A percentile compares a stretch with the other conserved stretches of the same genome.
Conservation (phyloP, 2,329 filamentous ascomycete genomes). For the Colletotrichum sp. region DNA sequence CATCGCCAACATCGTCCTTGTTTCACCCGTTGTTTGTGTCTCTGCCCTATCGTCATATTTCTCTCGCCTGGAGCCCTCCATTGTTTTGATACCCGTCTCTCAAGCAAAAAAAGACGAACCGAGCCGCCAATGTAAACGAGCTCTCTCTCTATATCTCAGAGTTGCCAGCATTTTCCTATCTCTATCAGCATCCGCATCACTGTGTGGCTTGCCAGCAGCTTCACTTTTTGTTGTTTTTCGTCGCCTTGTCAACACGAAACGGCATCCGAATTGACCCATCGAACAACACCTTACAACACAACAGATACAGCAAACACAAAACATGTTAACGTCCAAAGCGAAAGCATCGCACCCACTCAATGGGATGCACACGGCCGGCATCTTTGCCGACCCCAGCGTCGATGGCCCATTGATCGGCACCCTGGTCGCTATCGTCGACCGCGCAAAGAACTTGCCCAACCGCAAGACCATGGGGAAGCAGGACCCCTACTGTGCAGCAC, state of each 20-base stretch:
- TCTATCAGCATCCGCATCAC: background rate
- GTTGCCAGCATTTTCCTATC: background rate
- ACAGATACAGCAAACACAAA: background rate
- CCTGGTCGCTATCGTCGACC: slow-evolving; percentile 88
- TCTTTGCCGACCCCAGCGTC: slow-evolving; percentile 91
- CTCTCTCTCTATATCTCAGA: background rate
- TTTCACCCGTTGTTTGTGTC: background rate
- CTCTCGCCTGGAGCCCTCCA: background rate
- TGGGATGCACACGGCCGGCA: slow-evolving; percentile 83
- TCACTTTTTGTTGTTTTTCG: background rate
- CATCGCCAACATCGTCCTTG: slow-evolving; percentile 3
- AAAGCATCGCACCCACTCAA: slow-evolving; percentile 60
- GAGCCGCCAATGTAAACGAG: background rate
- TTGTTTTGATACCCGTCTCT: slow-evolving; percentile 10
- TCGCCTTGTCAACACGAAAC: background rate
- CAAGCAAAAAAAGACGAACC: background rate
- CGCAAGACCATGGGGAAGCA: slow-evolving; percentile 98
- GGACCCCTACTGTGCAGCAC: slow-evolving; percentile 93
- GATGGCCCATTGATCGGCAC: slow-evolving; percentile 95
- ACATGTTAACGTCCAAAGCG: slow-evolving; percentile 49
- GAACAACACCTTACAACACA: background rate
- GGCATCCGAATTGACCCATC: background rate
- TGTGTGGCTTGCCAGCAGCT: background rate
- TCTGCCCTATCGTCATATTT: background rate
- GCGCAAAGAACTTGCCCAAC: slow-evolving; percentile 96